Conservation (phyloP, 148 eudicot genomes). For the Diospyros kaki region DNA sequence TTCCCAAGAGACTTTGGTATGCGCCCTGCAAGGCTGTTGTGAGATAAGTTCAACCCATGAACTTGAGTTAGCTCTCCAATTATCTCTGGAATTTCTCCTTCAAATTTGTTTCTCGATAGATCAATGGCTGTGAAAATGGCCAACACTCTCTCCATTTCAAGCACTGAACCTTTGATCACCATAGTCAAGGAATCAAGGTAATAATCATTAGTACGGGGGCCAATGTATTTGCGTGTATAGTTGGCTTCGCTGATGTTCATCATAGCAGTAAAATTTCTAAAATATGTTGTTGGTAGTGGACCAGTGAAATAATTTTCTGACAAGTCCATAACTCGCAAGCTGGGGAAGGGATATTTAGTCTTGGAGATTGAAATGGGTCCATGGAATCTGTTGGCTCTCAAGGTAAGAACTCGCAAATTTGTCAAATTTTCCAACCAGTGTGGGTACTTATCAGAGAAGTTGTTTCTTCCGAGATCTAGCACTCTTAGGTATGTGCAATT, state of each 20-base stretch:
- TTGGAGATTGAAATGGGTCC: background rate
- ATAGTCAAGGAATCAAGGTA: background rate
- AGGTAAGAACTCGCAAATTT: background rate
- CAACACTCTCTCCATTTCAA: background rate
- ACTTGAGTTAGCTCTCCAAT: too few relatives aligned
- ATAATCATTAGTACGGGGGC: background rate
- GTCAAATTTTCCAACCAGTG: background rate
- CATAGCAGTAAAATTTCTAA: background rate
- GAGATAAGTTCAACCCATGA: background rate
- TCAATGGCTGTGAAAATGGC: too few relatives aligned
- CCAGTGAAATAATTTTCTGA: background rate
- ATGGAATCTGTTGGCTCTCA: background rate
- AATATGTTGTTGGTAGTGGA: background rate
- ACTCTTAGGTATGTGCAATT: background rate
- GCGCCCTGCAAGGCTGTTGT: background rate
- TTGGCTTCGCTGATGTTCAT: background rate
- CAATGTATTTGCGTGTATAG: background rate
- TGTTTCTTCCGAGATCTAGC: background rate
- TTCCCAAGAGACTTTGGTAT: background rate
- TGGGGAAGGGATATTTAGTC: background rate
- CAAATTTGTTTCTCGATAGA: too few relatives aligned
- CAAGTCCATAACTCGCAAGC: background rate
- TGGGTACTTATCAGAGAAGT: background rate
- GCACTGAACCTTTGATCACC: background rate
- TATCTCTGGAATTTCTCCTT: too few relatives aligned